These are phyloP conservation scores for Chytridium lagenaria DNA, from an alignment of 371 early-diverging fungal genomes.

Conservation along the genomic window DNA sequence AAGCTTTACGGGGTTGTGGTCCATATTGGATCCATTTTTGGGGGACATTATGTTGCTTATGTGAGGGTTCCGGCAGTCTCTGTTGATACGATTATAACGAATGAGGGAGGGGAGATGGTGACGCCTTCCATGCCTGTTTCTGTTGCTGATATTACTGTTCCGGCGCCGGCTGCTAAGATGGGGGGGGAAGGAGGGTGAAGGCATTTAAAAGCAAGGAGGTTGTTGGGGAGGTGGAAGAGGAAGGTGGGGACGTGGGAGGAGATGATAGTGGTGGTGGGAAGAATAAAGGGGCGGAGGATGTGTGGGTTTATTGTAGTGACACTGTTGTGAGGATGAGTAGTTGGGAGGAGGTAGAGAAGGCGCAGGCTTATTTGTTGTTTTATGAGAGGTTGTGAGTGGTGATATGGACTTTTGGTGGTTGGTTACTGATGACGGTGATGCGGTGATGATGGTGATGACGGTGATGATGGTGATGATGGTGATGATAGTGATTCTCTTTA, in stretches of 20 bases:
- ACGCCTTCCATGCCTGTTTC: not conserved
- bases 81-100: too few relatives aligned
- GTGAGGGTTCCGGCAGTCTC: constrained; percentile 24
- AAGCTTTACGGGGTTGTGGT: constrained; percentile 51
- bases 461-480: too few relatives aligned
- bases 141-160: not conserved
- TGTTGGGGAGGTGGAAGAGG: not conserved
- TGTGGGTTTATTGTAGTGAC: constrained; percentile 48
- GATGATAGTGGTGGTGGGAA: constrained; percentile 1
- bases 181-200: not conserved
- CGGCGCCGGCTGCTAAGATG: not conserved
- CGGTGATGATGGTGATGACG: too few relatives aligned
- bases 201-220: not conserved
- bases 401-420: too few relatives aligned
- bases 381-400: constrained; percentile 41
- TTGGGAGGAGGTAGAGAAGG: constrained; percentile 44
- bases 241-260: not conserved
- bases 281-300: not conserved
- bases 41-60: constrained; percentile 54
- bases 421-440: too few relatives aligned
- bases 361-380: constrained; percentile 52
- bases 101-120: not conserved
- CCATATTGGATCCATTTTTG: constrained; percentile 47
- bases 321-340: constrained; percentile 32
- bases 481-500: too few relatives aligned